Evolutionary conservation across 805 yeast genomes (phyloP).

Genomic region (Novakomyces olei): DNA sequence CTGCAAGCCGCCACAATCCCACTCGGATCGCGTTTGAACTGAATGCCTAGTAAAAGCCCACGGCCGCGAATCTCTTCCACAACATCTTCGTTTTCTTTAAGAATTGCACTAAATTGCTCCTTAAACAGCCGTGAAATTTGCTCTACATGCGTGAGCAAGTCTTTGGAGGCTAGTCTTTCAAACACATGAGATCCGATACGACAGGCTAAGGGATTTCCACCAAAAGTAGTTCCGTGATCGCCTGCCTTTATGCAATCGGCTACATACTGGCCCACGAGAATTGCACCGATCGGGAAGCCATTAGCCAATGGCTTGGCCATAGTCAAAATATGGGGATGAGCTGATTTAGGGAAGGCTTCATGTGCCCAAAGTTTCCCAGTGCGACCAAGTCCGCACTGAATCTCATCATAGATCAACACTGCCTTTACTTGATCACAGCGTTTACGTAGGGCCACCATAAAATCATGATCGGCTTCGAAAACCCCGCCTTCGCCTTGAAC

Average conservation of each 20-base stretch:
- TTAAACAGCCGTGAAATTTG: slow-evolving; percentile 36
- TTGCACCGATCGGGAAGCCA: slow-evolving; percentile 91
- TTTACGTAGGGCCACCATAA: slow-evolving; percentile 40
- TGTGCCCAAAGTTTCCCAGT: slow-evolving; percentile 91
- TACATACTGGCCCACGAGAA: slow-evolving; percentile 61
- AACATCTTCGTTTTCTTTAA: slow-evolving; percentile 32
- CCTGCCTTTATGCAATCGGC: slow-evolving; percentile 60
- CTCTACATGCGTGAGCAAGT: slow-evolving; percentile 38
- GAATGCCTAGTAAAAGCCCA: slow-evolving; percentile 71
- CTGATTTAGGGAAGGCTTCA: slow-evolving; percentile 43
- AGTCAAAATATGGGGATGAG: slow-evolving; percentile 86
- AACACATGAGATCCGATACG: slow-evolving; percentile 62
- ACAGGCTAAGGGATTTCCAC: slow-evolving; percentile 87
- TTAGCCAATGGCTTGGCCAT: slow-evolving; percentile 93
- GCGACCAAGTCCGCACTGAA: slow-evolving; percentile 91
- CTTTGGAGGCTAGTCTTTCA: slow-evolving; percentile 35
- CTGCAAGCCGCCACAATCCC: slow-evolving; percentile 46
- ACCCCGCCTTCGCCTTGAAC: slow-evolving; percentile 98
- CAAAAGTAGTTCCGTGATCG: slow-evolving; percentile 95
- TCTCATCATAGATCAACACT: slow-evolving; percentile 74
- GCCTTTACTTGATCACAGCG: slow-evolving; percentile 50
- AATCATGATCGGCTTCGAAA: slow-evolving; percentile 39
- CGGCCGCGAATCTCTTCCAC: slow-evolving; percentile 62
- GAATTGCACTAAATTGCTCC: slow-evolving; percentile 19
- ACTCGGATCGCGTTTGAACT: slow-evolving; percentile 42